These are phyloP conservation scores for Jasminum sambac DNA, from an alignment of 257 asterid species.

Conservation along the genomic window DNA sequence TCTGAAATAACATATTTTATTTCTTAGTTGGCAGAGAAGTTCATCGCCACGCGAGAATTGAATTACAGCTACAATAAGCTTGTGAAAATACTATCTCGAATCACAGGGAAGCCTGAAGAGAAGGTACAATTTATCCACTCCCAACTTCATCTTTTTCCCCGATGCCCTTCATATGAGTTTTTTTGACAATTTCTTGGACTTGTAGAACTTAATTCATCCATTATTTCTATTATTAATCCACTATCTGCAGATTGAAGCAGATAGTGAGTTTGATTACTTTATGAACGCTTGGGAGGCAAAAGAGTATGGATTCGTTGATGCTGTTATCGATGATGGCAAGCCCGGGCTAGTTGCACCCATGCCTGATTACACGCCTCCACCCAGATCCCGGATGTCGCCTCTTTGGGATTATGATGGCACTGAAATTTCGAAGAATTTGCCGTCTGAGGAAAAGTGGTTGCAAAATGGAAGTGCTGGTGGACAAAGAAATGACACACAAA, in stretches of 20 bases:
- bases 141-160: background rate
- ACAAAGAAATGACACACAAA: conserved; percentile 41
- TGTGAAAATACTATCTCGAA: conserved; percentile 82
- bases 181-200: background rate
- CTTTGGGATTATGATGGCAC: conserved; percentile 69
- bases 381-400: conserved; percentile 66
- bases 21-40: conserved; percentile 78
- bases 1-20: background rate
- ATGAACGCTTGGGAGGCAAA: conserved; percentile 97
- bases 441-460: conserved; percentile 60
- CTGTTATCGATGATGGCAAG: conserved; percentile 86
- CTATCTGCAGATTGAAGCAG: conserved; percentile 67
- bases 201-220: background rate
- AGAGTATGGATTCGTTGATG: conserved; percentile 89
- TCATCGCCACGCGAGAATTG: conserved; percentile 84
- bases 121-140: conserved; percentile 48
- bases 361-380: conserved; percentile 67
- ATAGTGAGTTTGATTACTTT: conserved; percentile 80
- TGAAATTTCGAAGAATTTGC: conserved; percentile 61
- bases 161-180: too few relatives aligned
- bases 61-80: conserved; percentile 73
- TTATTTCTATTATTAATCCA: background rate
- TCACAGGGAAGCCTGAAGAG: conserved; percentile 77
- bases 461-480: conserved; percentile 40
- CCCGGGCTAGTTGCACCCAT: conserved; percentile 91